phyloP scores from a whole-genome alignment of 768 basidiomycete genomes.

The Lyophyllum semitale region DNA sequence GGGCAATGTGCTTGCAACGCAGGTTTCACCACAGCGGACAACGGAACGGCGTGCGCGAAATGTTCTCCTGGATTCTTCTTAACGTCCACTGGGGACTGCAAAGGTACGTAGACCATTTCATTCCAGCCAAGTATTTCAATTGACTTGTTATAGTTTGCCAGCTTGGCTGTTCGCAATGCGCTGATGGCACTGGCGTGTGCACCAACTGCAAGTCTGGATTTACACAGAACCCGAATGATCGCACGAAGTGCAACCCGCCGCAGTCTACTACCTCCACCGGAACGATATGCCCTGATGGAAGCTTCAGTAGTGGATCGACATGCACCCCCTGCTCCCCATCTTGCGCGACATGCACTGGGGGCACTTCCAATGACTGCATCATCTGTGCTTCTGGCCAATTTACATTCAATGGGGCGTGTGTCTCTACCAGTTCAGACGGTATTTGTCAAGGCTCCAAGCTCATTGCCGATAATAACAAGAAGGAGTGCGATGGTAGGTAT shows the following conservation, averaged over 20 bases:
- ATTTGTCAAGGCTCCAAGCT: slow-evolving; percentile 68
- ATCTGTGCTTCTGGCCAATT: slow-evolving; percentile 64
- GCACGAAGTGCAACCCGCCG: slow-evolving; percentile 62
- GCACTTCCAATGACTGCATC: slow-evolving; percentile 67
- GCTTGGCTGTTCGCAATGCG: slow-evolving; percentile 66
- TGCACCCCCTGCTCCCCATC: slow-evolving; percentile 63
- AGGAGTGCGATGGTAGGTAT: slow-evolving; percentile 74
- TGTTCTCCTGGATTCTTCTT: slow-evolving; percentile 70
- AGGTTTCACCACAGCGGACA: slow-evolving; percentile 59
- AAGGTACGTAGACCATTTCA: slow-evolving; percentile 39
- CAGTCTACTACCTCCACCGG: slow-evolving; percentile 54
- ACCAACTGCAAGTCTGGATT: slow-evolving; percentile 69
- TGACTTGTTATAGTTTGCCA: slow-evolving; percentile 49
- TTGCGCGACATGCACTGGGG: slow-evolving; percentile 69
- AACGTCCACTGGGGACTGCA: slow-evolving; percentile 57
- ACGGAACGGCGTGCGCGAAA: slow-evolving; percentile 66
- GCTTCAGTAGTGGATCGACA: slow-evolving; percentile 52
- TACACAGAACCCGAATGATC: slow-evolving; percentile 60
- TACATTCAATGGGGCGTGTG: slow-evolving; percentile 65
- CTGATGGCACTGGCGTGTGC: slow-evolving; percentile 67
- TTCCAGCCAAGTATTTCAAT: neutral
- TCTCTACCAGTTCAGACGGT: slow-evolving; percentile 62
- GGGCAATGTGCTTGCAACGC: slow-evolving; percentile 67
- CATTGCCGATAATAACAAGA: slow-evolving; percentile 78
- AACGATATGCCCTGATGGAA: slow-evolving; percentile 62